Evolutionary conservation across 768 basidiomycete genomes (phyloP), one percentile per base, ranked within the genome.

Genomic region (Termitomyces sp.): DNA sequence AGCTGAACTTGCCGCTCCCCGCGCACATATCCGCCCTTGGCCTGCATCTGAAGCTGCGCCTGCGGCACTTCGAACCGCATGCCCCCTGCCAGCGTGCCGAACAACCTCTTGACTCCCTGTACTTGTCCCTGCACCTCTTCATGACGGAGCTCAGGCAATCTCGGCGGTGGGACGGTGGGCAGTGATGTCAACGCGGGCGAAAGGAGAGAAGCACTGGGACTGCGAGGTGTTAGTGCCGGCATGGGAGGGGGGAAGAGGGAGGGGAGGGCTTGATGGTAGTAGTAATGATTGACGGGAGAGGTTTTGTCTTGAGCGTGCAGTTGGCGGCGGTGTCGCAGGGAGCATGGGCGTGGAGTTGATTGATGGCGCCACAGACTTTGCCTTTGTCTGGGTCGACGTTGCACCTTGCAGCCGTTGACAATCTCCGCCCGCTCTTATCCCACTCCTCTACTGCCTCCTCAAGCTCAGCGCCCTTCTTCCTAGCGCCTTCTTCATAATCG

Each of bases 381-480:
- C 20, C 39, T 10, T 41, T 41, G 2, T 20, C n/a, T 9, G 16
- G n/a, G 39, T 41, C n/a, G 39, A 41, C 39, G 8, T 15, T 20
- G 39, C 9, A 12, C 37, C 37, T 39, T 7, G 5, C 37, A 39
- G 16, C 18, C 18, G 18, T 39, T 2, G 37, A 39, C 6, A 18
- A 18, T 39, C 18, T 20, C 22, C 4, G 3, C 3, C 20, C 7
- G 20, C 13, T 6, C 31, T 1, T 50, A 66, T 85, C 81, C 78
- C 83, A 90, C 68, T 84, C 81, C 60, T 82, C 75, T 49, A 90
- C 77, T 9, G 86, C 87, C 2, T 68, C 71, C 65, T 83, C 84
- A 29, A 90, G 77, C 52, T 81, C 85, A 22, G 70, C 65, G 1
- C 88, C 88, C 61, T 74, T 83, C 68, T 86, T 85, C 6, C 89